A percentile compares a stretch with the other conserved stretches of the same genome.
phyloP scores from a whole-genome alignment of 768 basidiomycete species.

The Mycena chlorophos region DNA sequence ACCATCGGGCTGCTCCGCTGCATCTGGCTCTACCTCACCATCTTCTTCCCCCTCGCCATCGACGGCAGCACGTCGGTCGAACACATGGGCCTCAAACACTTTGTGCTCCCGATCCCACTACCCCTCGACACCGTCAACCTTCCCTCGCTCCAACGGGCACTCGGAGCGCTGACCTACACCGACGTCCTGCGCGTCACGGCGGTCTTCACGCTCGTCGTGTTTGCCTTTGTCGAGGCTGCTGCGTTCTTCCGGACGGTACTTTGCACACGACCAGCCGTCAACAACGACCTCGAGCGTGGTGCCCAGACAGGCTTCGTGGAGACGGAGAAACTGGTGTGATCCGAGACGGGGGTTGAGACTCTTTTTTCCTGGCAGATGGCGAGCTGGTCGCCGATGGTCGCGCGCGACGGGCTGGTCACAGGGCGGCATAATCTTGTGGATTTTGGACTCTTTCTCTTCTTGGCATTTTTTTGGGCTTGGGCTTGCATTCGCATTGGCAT shows the following conservation, averaged over 20 bases:
- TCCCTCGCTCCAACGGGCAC: neutral
- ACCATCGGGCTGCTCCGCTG: slow-evolving; percentile 1
- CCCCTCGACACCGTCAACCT: neutral
- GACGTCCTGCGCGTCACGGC: neutral
- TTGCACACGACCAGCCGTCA: too few species aligned
- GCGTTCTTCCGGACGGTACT: neutral
- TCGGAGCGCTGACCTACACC: neutral
- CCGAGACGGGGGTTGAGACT: too few species aligned
- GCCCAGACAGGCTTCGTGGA: too few species aligned
- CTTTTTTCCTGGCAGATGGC: too few species aligned
- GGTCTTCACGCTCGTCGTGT: neutral
- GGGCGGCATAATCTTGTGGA: too few species aligned
- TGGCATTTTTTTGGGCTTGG: neutral
- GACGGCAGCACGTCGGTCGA: neutral
- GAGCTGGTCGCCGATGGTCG: too few species aligned
- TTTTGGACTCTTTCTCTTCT: neutral
- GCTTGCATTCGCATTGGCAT: neutral
- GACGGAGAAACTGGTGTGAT: neutral
- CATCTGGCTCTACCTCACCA: neutral
- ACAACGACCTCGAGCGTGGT: neutral
- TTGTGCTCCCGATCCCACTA: neutral
- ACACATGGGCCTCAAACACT: neutral
- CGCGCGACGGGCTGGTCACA: too few species aligned
- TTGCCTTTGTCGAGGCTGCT: neutral
- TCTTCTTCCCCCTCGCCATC: neutral